phyloP scores from a whole-genome alignment of 192 early-diverging fungal species.

The Irineochytrium annulatum region DNA sequence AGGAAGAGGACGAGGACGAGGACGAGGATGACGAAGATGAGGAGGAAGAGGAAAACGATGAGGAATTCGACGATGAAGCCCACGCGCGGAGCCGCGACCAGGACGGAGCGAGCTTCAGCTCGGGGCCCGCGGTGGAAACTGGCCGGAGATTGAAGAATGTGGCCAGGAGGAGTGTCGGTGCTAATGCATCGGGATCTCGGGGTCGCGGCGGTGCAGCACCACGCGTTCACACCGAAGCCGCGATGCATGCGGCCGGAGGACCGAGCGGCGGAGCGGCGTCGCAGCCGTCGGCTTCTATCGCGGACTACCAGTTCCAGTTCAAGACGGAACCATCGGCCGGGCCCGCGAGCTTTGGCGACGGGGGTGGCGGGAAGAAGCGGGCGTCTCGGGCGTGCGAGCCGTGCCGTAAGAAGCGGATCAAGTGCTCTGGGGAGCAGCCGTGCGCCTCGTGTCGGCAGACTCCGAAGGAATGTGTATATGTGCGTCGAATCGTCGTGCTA shows the following conservation, averaged over 20 bases:
- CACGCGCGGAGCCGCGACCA: not conserved
- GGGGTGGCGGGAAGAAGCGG: conserved; percentile 8
- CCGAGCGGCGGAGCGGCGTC: too few species aligned
- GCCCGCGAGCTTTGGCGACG: not conserved
- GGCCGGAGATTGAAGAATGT: too few species aligned
- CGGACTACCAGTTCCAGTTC: too few species aligned
- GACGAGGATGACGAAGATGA: not conserved
- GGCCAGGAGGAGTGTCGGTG: too few species aligned
- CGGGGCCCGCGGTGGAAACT: too few species aligned
- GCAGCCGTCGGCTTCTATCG: too few species aligned
- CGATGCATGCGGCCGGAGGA: too few species aligned
- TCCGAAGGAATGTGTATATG: conserved; percentile 21
- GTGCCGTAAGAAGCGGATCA: conserved; percentile 17
- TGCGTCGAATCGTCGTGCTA: conserved; percentile 4
- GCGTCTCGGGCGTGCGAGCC: conserved; percentile 22
- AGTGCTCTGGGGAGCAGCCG: conserved; percentile 19
- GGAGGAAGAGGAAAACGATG: not conserved
- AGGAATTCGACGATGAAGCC: not conserved
- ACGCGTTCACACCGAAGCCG: too few species aligned
- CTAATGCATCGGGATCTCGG: too few species aligned
- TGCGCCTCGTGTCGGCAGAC: conserved; percentile 7
- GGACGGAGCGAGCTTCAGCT: too few species aligned
- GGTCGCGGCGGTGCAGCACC: too few species aligned
- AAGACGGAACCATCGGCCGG: too few species aligned
- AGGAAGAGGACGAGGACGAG: not conserved